Evolutionary conservation across 1,139 yeast genomes (phyloP).

Genomic region (Yarrowia galli): DNA sequence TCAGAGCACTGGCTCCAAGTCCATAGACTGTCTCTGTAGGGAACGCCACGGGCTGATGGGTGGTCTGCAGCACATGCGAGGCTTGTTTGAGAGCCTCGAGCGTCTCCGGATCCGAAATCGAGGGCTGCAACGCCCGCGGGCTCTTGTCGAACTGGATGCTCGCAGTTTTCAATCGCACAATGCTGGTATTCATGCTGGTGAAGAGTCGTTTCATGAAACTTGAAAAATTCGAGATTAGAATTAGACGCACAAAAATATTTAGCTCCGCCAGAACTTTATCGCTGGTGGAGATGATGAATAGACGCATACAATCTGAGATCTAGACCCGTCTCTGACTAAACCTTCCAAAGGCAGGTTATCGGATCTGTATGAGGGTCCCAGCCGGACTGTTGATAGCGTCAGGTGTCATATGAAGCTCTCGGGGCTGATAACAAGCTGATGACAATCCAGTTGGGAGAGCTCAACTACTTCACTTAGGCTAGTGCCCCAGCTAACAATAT

Average conservation of each 20-base stretch:
- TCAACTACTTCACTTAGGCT: no score
- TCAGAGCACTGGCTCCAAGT: constrained; percentile 84
- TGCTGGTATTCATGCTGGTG: constrained; percentile 45
- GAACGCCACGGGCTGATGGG: constrained; percentile 78
- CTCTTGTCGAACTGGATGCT: constrained; percentile 47
- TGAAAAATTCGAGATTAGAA: constrained; percentile 1
- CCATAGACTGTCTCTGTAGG: constrained; percentile 99
- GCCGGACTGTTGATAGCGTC: no score
- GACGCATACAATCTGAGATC: no score
- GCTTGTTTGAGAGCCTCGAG: constrained; percentile 62
- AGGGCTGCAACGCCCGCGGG: constrained; percentile 49
- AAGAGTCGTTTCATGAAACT: constrained; percentile 31
- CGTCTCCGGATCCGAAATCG: constrained; percentile 61
- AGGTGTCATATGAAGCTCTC: no score
- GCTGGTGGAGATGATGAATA: no score
- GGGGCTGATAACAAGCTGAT: no score
- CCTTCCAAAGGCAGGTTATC: no score
- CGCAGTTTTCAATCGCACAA: constrained; percentile 49
- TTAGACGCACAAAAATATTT: constrained; percentile 15
- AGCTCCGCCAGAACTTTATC: constrained; percentile 3
- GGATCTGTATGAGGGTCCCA: no score
- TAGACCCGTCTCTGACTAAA: no score
- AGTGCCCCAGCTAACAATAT: no score
- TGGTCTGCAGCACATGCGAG: constrained; percentile 59
- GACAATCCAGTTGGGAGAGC: no score